Percentiles rank a stretch among this genome's conserved stretches.
Conservation (phyloP, 768 basidiomycete genomes). For the Suillus lakei region DNA sequence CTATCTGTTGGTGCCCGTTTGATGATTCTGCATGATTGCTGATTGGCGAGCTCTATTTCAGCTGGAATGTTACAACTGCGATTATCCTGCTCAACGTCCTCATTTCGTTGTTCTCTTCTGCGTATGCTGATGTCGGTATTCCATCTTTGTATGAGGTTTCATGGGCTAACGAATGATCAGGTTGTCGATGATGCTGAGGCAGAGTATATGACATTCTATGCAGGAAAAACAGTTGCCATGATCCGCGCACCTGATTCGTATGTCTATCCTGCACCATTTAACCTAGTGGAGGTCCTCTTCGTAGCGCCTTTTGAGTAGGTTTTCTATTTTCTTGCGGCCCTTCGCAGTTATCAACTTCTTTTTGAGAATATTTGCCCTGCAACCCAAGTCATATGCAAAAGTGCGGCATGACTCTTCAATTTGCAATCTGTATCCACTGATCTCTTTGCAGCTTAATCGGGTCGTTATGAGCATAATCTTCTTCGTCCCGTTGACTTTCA, state of each 20-base stretch:
- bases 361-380: conserved; percentile 50
- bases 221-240: conserved; percentile 84
- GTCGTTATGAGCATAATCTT: conserved; percentile 81
- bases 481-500: conserved; percentile 72
- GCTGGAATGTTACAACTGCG: conserved; percentile 84
- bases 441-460: conserved; percentile 64
- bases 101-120: conserved; percentile 94
- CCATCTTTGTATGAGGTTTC: background rate
- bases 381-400: conserved; percentile 59
- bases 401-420: conserved; percentile 32
- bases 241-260: conserved; percentile 83
- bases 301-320: conserved; percentile 88
- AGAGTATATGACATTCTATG: conserved; percentile 90
- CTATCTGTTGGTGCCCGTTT: conserved; percentile 63
- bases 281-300: conserved; percentile 79
- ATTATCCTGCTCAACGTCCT: conserved; percentile 91
- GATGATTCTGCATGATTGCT: conserved; percentile 4
- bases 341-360: conserved; percentile 9
- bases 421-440: conserved; percentile 9
- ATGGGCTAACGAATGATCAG: conserved; percentile 40
- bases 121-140: conserved; percentile 80
- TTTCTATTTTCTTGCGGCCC: background rate
- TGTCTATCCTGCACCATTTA: conserved; percentile 92
- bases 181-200: conserved; percentile 86
- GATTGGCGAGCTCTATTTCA: conserved; percentile 28